Evolutionary conservation across 331 rosid genomes (phyloP).

Genomic region (Malus hybrid): DNA sequence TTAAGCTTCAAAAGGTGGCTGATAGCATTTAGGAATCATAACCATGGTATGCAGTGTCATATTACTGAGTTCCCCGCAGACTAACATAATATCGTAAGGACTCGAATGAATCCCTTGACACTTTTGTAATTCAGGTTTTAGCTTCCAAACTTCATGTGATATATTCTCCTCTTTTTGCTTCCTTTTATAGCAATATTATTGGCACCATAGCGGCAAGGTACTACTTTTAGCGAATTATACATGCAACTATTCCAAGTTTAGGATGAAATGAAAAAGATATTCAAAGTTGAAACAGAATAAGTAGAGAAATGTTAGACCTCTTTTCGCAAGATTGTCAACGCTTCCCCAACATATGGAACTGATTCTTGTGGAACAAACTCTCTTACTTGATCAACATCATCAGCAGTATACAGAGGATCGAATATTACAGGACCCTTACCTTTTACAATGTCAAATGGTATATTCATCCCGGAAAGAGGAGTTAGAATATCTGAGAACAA

Average conservation of each 20-base stretch:
- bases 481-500: conserved; percentile 94
- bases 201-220: not conserved
- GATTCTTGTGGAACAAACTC: conserved; percentile 84
- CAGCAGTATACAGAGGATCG: conserved; percentile 48
- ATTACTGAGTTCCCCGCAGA: not conserved
- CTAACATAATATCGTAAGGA: not conserved
- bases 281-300: not conserved
- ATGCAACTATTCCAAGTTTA: not conserved
- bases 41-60: not conserved
- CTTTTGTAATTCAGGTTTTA: not conserved
- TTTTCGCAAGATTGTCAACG: conserved; percentile 65
- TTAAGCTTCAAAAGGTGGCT: not conserved
- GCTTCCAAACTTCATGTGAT: not conserved
- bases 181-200: not conserved
- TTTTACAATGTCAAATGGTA: conserved; percentile 94
- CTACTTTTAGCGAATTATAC: not conserved
- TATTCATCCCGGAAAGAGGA: conserved; percentile 95
- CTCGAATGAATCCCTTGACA: not conserved
- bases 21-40: not conserved
- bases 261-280: conserved; percentile 6
- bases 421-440: conserved; percentile 92
- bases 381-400: conserved; percentile 63
- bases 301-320: conserved; percentile 46
- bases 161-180: not conserved
- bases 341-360: conserved; percentile 95